Percentiles rank a stretch among this genome's conserved stretches.
phyloP scores from a whole-genome alignment of 305 asterid genomes.

The Solanum aculeatissimum region DNA sequence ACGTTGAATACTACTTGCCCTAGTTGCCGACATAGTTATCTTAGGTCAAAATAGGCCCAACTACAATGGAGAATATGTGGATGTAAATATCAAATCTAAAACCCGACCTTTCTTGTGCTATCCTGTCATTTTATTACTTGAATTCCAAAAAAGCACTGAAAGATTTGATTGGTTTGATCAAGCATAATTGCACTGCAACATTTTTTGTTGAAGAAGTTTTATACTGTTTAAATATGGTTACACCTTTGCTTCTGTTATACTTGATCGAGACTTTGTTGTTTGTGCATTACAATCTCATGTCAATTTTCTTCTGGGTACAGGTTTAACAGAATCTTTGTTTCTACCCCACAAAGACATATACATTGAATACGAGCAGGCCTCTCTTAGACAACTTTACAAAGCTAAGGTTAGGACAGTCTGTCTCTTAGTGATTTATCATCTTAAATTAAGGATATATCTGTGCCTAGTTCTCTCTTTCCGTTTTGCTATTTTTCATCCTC shows the following conservation, averaged over 20 bases:
- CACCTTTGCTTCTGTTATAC: not conserved
- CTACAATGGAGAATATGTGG: not conserved
- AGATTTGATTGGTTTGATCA: not conserved
- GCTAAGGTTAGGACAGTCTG: slow-evolving; percentile 45
- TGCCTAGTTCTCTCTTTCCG: slow-evolving; percentile 1
- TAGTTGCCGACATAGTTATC: not conserved
- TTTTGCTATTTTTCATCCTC: not conserved
- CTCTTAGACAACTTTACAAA: slow-evolving; percentile 85
- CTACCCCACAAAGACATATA: slow-evolving; percentile 84
- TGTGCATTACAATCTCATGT: not conserved
- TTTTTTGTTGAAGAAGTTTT: not conserved
- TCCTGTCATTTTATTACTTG: not conserved
- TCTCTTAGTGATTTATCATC: not conserved
- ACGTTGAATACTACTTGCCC: not conserved
- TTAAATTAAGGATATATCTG: not conserved
- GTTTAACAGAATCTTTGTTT: slow-evolving; percentile 88
- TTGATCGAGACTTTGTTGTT: not conserved
- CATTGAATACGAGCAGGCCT: slow-evolving; percentile 89
- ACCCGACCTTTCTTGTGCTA: not conserved
- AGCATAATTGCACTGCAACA: not conserved
- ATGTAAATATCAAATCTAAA: not conserved
- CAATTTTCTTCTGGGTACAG: slow-evolving; percentile 34
- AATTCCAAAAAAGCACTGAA: not conserved
- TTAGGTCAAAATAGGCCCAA: not conserved
- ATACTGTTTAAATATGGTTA: not conserved